Evolutionary conservation across 2,329 filamentous ascomycete species (phyloP).

Genomic region (Scleromitrula shiraiana): DNA sequence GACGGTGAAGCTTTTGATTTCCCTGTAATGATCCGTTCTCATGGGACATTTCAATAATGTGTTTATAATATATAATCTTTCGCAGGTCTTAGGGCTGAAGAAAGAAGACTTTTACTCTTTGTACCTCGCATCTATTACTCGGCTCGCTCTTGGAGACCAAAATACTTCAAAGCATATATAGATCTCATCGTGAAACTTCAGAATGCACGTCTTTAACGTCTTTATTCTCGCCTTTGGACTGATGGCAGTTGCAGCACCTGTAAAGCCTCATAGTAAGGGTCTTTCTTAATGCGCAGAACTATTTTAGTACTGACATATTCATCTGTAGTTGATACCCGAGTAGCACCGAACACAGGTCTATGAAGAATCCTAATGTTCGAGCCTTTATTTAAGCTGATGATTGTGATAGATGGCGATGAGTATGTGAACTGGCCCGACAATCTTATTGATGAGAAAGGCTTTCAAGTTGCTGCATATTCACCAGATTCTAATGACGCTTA

Average conservation of each 20-base stretch:
- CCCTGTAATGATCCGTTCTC: neutral
- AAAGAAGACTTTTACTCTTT: too few relatives aligned
- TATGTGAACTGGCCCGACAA: constrained; percentile 4
- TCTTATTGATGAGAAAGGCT: neutral
- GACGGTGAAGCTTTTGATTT: neutral
- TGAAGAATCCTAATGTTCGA: neutral
- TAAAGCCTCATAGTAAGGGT: neutral
- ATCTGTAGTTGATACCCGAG: too few relatives aligned
- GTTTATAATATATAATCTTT: neutral
- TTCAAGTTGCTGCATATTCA: neutral
- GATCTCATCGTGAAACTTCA: too few relatives aligned
- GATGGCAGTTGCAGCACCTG: neutral
- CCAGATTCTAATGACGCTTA: too few relatives aligned
- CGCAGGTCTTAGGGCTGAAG: neutral
- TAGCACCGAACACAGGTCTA: neutral
- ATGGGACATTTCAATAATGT: neutral
- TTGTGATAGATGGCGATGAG: neutral
- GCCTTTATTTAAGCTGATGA: neutral
- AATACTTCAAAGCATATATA: neutral
- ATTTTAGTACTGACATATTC: too few relatives aligned
- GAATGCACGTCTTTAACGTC: neutral
- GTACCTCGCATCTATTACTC: too few relatives aligned
- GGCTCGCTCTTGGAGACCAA: neutral
- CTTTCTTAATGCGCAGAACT: too few relatives aligned
- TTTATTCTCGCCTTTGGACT: neutral